Evolutionary conservation across 139 green algal genomes (phyloP), one percentile per base, ranked within the genome.

Genomic region (Auxenochlorella pyrenoidosa): DNA sequence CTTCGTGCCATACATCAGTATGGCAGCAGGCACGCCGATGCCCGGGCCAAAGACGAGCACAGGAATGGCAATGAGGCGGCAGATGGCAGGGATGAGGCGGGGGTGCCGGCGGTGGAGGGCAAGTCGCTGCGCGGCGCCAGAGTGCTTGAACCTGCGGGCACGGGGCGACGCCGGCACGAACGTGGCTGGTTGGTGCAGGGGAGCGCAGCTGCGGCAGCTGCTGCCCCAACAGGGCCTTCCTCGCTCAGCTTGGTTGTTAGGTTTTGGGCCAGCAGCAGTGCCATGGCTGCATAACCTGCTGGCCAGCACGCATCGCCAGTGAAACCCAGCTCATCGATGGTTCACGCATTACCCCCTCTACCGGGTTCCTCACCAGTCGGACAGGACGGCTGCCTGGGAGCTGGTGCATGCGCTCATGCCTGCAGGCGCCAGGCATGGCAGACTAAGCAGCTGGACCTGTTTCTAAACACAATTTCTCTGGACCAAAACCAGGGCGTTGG

Each of bases 31-130:
- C 40, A 86, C 63, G n/a, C 80, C 80, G 2, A 86, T 77, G 1
- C 66, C 63, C 16, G 80, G 80, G 1, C 80, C 80, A 38, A 86
- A 86, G n/a, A 86, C 34, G 5, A 86, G 40, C 15, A 86, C 63
- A 0, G 43, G 63, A 0, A 76, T 40, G 63, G 34, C 34, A 8
- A 86, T 44, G 15, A 86, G 63, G 41, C 60, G 59, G 41, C 36
- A 60, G 18, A 77, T 36, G 28, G 63, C 41, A 5, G 80, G 80
- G 32, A 86, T 24, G 30, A 86, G 1, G 59, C 60, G 38, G 5
- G 80, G 80, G 18, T 43, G 80, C 60, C 28, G 40, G 28, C 54
- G 38, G 32, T 78, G 63, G 0, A 86, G 18, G 24, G 5, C 18
- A 26, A 86, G 80, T 41, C 26, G 26, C 38, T 32, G 38, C 32